Evolutionary conservation across 306 rosid genomes (phyloP), one percentile per base, ranked within the genome.

Genomic region (Castanopsis chinensis): DNA sequence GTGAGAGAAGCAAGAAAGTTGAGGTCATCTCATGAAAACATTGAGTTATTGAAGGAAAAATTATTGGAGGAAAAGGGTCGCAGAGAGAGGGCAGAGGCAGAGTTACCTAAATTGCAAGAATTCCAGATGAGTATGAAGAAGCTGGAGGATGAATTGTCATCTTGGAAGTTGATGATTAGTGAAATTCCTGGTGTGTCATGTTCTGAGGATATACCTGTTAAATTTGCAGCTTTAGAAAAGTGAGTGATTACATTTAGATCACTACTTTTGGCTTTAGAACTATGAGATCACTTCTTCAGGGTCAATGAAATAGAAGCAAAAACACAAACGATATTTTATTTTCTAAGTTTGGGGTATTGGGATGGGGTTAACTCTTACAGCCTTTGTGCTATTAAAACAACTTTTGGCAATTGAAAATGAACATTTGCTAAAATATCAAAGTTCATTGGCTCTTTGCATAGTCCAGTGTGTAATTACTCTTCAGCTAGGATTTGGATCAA

Each of bases 1-100:
- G 98, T 92, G 76, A 92, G 89, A 87, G 98, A 89, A 90, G 98
- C 99, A 53, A 88, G 90, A 81, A 95, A 90, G 87, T 83, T 95
- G 79, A 95, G 81, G 88, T 89, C 90, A 54, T 90, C 91, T 76
- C 91, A 86, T 69, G 97, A 93, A 78, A 85, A 87, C 72, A 56
- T 90, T 82, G 94, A 84, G 72, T 84, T 95, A 80, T 85, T 95
- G 85, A 90, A 89, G 83, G 99, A 92, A 86, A 92, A 92, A 82
- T 77, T 95, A 68, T 78, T 83, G 85, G 97, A 92, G 82, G 98
- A 92, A 82, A 95, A 89, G 79, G 58, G 81, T 80, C 86, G 87
- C 63, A 77, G 88, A 72, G 98, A 92, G 90, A 90, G 90, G 87
- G 87, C 87, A 71, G 95, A 95, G 77, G 82, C 88, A 33, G 97